Conservation (phyloP, 768 basidiomycete species). For the Trametes punicea region DNA sequence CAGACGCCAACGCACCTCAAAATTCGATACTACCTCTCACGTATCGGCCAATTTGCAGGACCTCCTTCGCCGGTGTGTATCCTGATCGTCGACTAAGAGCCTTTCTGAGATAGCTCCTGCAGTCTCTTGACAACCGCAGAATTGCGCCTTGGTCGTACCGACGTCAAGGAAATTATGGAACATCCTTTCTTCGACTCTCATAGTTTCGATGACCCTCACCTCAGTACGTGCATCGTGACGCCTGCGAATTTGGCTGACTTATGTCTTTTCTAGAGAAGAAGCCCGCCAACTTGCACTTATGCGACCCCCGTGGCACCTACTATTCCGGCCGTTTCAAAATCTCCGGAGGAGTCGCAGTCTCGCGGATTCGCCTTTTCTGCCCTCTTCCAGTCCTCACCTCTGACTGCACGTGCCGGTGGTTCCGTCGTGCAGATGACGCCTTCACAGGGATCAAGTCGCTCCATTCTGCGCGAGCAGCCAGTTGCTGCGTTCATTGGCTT, state of each 20-base stretch:
- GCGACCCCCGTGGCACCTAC: conserved; percentile 36
- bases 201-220: conserved; percentile 51
- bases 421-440: conserved; percentile 41
- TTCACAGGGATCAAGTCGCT: conserved; percentile 30
- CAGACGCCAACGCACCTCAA: conserved; percentile 73
- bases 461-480: conserved; percentile 32
- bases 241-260: neutral
- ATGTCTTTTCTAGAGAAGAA: conserved; percentile 37
- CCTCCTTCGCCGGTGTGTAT: conserved; percentile 50
- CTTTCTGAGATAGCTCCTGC: conserved; percentile 6
- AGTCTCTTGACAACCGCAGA: conserved; percentile 64
- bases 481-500: conserved; percentile 72
- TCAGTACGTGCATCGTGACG: conserved; percentile 39
- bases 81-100: neutral
- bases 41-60: conserved; percentile 52
- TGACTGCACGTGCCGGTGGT: conserved; percentile 35
- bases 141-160: conserved; percentile 58
- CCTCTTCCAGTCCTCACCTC: conserved; percentile 68
- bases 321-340: conserved; percentile 16
- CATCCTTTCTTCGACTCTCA: conserved; percentile 61
- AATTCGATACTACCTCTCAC: conserved; percentile 44
- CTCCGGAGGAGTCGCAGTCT: conserved; percentile 20
- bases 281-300: conserved; percentile 58
- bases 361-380: conserved; percentile 68
- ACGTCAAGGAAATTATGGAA: conserved; percentile 57